Evolutionary conservation across 1,139 yeast species (phyloP).

Genomic region (Yamadazyma friedrichii): DNA sequence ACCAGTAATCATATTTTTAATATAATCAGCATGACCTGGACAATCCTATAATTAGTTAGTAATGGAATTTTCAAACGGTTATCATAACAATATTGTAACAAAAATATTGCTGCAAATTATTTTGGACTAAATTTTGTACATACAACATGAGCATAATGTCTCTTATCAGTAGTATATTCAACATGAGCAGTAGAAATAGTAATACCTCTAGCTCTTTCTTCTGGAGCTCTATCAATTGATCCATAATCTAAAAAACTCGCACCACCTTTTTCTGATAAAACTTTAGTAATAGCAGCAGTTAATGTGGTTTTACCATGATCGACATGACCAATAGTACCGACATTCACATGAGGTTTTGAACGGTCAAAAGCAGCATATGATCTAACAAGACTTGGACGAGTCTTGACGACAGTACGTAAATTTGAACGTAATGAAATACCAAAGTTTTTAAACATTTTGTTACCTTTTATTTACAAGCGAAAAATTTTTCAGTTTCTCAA

Average conservation of each 20-base stretch:
- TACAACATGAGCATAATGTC: slow-evolving; percentile 89
- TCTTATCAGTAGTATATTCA: slow-evolving; percentile 87
- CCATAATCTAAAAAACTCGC: slow-evolving; percentile 92
- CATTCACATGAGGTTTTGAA: slow-evolving; percentile 92
- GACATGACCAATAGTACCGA: slow-evolving; percentile 92
- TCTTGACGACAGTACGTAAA: slow-evolving; percentile 13
- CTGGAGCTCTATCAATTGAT: slow-evolving; percentile 97
- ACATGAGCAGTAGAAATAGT: slow-evolving; percentile 97
- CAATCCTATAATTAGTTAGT: slow-evolving; percentile 32
- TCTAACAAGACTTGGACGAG: slow-evolving; percentile 36
- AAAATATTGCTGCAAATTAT: background rate
- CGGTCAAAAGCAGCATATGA: slow-evolving; percentile 75
- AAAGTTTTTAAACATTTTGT: slow-evolving; percentile 23
- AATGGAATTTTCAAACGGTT: background rate
- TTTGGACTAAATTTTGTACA: background rate
- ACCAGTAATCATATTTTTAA: slow-evolving; percentile 99
- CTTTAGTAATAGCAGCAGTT: slow-evolving; percentile 98
- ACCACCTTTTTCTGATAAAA: slow-evolving; percentile 83
- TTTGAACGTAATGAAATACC: slow-evolving; percentile 21
- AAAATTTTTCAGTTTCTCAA: slow-evolving; percentile 5
- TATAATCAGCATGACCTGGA: slow-evolving; percentile 99
- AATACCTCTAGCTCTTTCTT: slow-evolving; percentile 99
- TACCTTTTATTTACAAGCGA: slow-evolving; percentile 1
- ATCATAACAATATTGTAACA: background rate
- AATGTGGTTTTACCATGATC: slow-evolving; percentile 98